Evolutionary conservation across 73 alveolate species (phyloP).

Genomic region (Paramecium caudatum): DNA sequence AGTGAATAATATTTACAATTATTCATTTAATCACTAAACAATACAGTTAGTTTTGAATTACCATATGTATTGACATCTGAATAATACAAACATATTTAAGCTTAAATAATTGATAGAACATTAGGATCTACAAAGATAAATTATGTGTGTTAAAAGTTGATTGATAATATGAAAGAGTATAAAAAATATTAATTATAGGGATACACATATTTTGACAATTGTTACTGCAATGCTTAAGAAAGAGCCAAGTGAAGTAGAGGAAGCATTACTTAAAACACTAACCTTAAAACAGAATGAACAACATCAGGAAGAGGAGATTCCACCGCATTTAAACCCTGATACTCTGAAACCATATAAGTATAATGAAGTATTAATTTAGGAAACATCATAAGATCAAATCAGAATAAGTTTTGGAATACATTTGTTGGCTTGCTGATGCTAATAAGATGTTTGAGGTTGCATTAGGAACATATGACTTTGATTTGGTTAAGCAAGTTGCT

Average conservation of each 20-base stretch:
- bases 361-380: slow-evolving; percentile 62
- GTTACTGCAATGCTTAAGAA: slow-evolving; percentile 86
- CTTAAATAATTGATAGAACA: slow-evolving; percentile 61
- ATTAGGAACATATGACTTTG: slow-evolving; percentile 97
- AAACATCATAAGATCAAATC: slow-evolving; percentile 83
- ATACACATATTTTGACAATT: slow-evolving; percentile 80
- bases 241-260: slow-evolving; percentile 87
- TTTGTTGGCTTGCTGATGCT: slow-evolving; percentile 98
- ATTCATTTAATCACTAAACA: slow-evolving; percentile 91
- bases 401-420: slow-evolving; percentile 95
- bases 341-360: slow-evolving; percentile 35
- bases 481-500: slow-evolving; percentile 95
- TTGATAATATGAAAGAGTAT: slow-evolving; percentile 72
- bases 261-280: slow-evolving; percentile 80
- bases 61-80: slow-evolving; percentile 64
- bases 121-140: slow-evolving; percentile 65
- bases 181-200: background rate
- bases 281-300: slow-evolving; percentile 82
- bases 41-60: slow-evolving; percentile 77
- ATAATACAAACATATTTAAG: slow-evolving; percentile 67
- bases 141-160: slow-evolving; percentile 65
- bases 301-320: slow-evolving; percentile 84
- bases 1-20: slow-evolving; percentile 87
- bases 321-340: slow-evolving; percentile 89
- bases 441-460: slow-evolving; percentile 97